phyloP scores from a whole-genome alignment of 2,329 filamentous ascomycete genomes.

The Clonostachys solani region DNA sequence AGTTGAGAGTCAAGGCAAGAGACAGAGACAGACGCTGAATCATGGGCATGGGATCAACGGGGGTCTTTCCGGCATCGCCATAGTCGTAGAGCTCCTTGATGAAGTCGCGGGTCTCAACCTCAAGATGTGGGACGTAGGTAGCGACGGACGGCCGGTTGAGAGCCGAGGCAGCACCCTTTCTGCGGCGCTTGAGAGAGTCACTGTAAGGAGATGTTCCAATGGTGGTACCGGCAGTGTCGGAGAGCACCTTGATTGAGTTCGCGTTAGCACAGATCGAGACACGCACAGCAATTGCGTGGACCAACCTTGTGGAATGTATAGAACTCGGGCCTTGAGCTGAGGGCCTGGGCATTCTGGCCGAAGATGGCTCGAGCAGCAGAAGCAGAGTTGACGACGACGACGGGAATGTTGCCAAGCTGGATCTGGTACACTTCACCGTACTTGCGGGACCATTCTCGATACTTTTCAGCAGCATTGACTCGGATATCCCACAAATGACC shows the following conservation, averaged over 20 bases:
- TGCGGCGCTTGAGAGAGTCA: constrained; percentile 57
- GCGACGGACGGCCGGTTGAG: constrained; percentile 61
- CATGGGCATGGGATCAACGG: constrained; percentile 64
- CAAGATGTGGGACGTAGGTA: constrained; percentile 58
- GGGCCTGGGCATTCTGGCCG: constrained; percentile 45
- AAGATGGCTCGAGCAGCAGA: constrained; percentile 45
- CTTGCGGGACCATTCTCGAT: constrained; percentile 45
- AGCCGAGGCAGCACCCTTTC: constrained; percentile 62
- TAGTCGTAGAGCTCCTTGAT: constrained; percentile 55
- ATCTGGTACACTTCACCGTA: constrained; percentile 51
- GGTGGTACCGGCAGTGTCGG: constrained; percentile 61
- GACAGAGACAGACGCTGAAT: constrained; percentile 61
- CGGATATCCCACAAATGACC: constrained; percentile 52
- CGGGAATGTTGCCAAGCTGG: constrained; percentile 50
- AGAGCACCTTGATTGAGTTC: constrained; percentile 44
- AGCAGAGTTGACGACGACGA: constrained; percentile 52
- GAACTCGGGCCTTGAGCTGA: constrained; percentile 51
- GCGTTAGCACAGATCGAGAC: too few relatives aligned
- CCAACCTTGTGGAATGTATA: constrained; percentile 55
- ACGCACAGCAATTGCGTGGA: not conserved
- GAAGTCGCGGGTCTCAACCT: constrained; percentile 59
- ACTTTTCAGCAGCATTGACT: constrained; percentile 50
- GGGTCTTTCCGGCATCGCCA: constrained; percentile 45
- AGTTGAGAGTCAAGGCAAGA: constrained; percentile 61
- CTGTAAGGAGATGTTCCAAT: constrained; percentile 66